Percentiles rank a stretch among this genome's conserved stretches.
Evolutionary conservation across 805 yeast species (phyloP).

Genomic region (Ogataea polymorpha): DNA sequence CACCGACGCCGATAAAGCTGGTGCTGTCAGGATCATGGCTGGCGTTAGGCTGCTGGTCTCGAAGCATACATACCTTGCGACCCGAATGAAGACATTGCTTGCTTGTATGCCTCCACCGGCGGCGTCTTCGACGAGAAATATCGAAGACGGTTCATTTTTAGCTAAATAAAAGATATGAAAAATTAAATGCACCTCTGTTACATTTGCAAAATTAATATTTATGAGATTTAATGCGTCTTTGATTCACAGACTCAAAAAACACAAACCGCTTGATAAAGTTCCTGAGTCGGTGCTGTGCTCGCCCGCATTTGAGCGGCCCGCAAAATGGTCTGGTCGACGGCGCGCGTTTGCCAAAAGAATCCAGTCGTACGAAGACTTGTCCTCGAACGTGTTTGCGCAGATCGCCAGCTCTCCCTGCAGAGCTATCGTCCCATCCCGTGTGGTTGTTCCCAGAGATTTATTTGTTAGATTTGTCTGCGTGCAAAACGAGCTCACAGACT

Average conservation of each 20-base stretch:
- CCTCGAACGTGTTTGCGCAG: constrained; percentile 37
- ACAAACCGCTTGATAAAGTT: constrained; percentile 1
- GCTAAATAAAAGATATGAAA: not conserved
- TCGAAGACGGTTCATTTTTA: constrained; percentile 4
- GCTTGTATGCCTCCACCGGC: constrained; percentile 29
- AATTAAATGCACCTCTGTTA: constrained; percentile 1
- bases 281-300: not conserved
- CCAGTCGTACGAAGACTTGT: constrained; percentile 23
- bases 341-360: constrained; percentile 16
- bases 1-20: constrained; percentile 26
- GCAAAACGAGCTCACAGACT: constrained; percentile 9
- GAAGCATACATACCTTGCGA: constrained; percentile 31
- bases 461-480: constrained; percentile 33
- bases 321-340: constrained; percentile 22
- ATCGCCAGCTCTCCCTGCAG: constrained; percentile 43
- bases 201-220: not conserved
- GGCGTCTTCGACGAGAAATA: constrained; percentile 11
- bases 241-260: constrained; percentile 3
- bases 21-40: constrained; percentile 60
- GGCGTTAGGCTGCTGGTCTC: constrained; percentile 35
- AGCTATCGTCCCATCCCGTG: constrained; percentile 35
- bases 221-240: constrained; percentile 13
- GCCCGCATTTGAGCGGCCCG: constrained; percentile 26
- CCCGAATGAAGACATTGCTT: constrained; percentile 35
- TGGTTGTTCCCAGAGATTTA: constrained; percentile 38